phyloP scores from a whole-genome alignment of 805 yeast species.

The Candida tallmaniae region DNA sequence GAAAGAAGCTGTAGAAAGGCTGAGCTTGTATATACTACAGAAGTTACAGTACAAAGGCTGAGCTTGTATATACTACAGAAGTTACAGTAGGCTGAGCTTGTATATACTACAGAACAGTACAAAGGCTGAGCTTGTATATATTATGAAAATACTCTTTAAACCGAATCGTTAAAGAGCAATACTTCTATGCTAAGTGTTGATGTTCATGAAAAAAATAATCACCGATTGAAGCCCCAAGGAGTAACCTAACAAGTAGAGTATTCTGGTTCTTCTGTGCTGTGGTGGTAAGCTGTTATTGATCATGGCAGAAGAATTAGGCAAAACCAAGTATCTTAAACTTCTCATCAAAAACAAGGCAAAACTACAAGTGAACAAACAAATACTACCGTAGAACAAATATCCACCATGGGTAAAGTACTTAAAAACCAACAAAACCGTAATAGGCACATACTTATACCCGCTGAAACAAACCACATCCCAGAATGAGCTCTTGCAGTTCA shows the following conservation, averaged over 20 bases:
- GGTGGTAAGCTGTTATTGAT: constrained; percentile 52
- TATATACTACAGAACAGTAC: no score
- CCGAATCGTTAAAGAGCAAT: no score
- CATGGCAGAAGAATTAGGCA: constrained; percentile 47
- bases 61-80: no score
- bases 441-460: constrained; percentile 91
- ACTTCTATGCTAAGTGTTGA: constrained; percentile 1
- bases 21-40: no score
- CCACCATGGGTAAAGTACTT: constrained; percentile 41
- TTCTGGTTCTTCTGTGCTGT: constrained; percentile 70
- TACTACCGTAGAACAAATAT: constrained; percentile 33
- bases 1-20: no score
- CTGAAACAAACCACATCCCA: constrained; percentile 86
- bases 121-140: no score
- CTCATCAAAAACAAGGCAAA: constrained; percentile 62
- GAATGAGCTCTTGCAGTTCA: constrained; percentile 63
- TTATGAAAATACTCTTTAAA: no score
- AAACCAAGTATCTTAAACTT: constrained; percentile 62
- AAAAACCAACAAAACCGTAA: constrained; percentile 51
- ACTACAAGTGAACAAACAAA: constrained; percentile 26
- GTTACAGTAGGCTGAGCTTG: no score
- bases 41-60: no score
- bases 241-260: constrained; percentile 82
- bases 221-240: constrained; percentile 76
- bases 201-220: constrained; percentile 64